Evolutionary conservation across 2,329 filamentous ascomycete species (phyloP), one percentile per base, ranked within the genome.

Genomic region (Aspergillus sp.): DNA sequence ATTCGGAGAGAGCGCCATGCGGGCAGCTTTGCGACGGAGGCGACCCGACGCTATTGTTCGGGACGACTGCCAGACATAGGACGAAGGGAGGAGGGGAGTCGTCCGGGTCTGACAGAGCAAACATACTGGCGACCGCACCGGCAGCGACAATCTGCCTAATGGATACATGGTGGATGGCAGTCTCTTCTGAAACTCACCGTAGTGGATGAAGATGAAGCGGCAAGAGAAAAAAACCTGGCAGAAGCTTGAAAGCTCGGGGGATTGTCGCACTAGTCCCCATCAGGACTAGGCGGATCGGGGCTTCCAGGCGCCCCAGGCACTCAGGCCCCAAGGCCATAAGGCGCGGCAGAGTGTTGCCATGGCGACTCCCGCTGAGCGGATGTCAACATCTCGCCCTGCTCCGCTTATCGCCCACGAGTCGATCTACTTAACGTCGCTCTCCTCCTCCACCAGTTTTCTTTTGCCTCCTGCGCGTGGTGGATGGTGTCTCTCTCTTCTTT

Each of bases 1-100:
- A 52, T 69, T 62, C n/a, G 64, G 60, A 20, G 71, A 72, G 7
- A 73, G 60, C 10, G 68, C 59, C 71, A 72, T 73, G 20, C 72
- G 71, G 29, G 71, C 60, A 16, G 66, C 64, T 53, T 64, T 71
- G 54, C 70, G 68, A 36, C 65, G 71, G 42, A 63, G 53, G 40
- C 65, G 63, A 41, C 56, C 61, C 20, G 68, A 65, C 21, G 64
- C 68, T 55, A 71, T 65, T 17, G 61, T 60, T 53, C 72, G 67
- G 16, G 64, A 57, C 38, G 64, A 52, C 53, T 71, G 67, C 61
- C 61, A 66, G 63, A 53, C 53, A 43, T 36, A 34, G 3, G 57
- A 58, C 40, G 62, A 54, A 31, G 53, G 47, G 40, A 63, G 31
- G 38, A 56, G 32, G 41, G 58, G 23, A 11, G 58, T 52, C 9